phyloP scores from a whole-genome alignment of 805 yeast genomes.

The Saccharomycopsis guyanensis region DNA sequence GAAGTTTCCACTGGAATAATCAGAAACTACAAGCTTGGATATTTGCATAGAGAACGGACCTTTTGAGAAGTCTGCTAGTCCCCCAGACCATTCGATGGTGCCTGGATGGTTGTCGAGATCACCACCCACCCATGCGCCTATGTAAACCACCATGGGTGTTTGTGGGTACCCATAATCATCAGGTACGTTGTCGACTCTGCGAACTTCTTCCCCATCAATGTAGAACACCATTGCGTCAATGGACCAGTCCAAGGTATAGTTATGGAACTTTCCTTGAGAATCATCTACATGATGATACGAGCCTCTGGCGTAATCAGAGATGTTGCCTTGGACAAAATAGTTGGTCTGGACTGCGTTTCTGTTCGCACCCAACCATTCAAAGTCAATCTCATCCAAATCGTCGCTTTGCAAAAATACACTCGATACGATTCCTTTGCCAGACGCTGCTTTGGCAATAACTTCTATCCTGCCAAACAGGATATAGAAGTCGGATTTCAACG shows the following conservation, averaged over 20 bases:
- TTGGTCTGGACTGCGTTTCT: conserved; percentile 41
- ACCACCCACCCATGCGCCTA: conserved; percentile 48
- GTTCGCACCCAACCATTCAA: conserved; percentile 66
- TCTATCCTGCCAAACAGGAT: conserved; percentile 69
- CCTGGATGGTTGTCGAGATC: conserved; percentile 43
- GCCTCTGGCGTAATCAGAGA: conserved; percentile 58
- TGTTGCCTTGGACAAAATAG: conserved; percentile 58
- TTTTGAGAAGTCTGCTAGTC: conserved; percentile 41
- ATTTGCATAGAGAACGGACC: conserved; percentile 46
- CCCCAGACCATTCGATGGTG: conserved; percentile 72
- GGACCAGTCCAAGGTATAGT: conserved; percentile 65
- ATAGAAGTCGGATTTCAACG: conserved; percentile 53
- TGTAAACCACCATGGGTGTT: conserved; percentile 46
- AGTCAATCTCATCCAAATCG: conserved; percentile 65
- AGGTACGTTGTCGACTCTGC: conserved; percentile 36
- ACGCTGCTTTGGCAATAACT: conserved; percentile 48
- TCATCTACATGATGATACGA: conserved; percentile 38
- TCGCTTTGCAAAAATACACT: conserved; percentile 58
- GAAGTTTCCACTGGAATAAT: conserved; percentile 40
- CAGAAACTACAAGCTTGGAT: conserved; percentile 40
- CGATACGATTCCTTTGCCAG: conserved; percentile 57
- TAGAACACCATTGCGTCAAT: conserved; percentile 45
- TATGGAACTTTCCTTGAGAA: conserved; percentile 39
- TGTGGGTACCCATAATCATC: conserved; percentile 57
- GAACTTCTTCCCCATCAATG: conserved; percentile 49